Evolutionary conservation across 2,329 filamentous ascomycete genomes (phyloP).

Genomic region (Aspergillus phoenicis): DNA sequence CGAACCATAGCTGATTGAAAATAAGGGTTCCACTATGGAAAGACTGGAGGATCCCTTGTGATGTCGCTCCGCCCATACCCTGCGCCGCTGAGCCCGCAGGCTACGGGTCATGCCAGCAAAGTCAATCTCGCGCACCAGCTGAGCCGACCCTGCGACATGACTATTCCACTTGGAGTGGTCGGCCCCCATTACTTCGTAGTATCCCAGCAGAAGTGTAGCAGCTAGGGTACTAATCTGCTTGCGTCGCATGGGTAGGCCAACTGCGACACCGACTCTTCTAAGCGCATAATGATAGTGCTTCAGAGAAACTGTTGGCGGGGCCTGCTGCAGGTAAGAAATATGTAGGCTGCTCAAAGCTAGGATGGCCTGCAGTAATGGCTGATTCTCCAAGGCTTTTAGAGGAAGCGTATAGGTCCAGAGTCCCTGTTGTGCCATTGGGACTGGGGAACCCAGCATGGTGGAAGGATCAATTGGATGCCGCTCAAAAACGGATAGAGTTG

Average conservation of each 20-base stretch:
- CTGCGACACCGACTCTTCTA: constrained; percentile 73
- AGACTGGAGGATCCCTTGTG: constrained; percentile 26
- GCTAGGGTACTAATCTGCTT: constrained; percentile 81
- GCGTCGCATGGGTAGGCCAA: constrained; percentile 68
- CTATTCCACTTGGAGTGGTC: constrained; percentile 96
- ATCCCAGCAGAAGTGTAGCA: constrained; percentile 80
- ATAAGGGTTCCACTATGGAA: constrained; percentile 21
- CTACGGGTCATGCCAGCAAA: constrained; percentile 71
- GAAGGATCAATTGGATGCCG: constrained; percentile 74
- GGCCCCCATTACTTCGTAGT: constrained; percentile 92
- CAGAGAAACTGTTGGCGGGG: constrained; percentile 75
- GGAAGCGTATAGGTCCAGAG: constrained; percentile 77
- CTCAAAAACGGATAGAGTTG: constrained; percentile 84
- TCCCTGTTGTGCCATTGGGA: constrained; percentile 62
- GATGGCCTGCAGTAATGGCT: constrained; percentile 87
- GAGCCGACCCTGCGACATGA: constrained; percentile 81
- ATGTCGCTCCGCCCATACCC: constrained; percentile 40
- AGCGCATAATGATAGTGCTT: constrained; percentile 91
- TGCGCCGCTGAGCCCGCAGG: constrained; percentile 66
- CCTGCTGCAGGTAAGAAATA: constrained; percentile 77
- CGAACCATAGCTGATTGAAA: constrained; percentile 39
- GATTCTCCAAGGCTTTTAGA: constrained; percentile 77
- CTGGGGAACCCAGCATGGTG: constrained; percentile 64
- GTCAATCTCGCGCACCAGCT: constrained; percentile 80
- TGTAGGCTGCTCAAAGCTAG: constrained; percentile 84